Base-by-base conservation (phyloP, 768 basidiomycete genomes). In the Amanita polypyramis region DNA sequence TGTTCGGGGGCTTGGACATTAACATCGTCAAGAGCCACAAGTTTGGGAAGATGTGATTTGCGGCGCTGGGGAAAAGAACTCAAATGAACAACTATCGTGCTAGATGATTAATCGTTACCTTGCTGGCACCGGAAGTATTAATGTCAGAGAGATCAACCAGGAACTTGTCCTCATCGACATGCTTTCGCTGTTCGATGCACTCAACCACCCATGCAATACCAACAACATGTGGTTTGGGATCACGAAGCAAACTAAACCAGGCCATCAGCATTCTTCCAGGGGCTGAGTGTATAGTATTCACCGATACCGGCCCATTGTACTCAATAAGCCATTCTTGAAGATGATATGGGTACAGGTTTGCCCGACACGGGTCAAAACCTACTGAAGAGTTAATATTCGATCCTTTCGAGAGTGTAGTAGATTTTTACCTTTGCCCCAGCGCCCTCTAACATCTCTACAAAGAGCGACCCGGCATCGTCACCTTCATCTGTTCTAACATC, bases 201-300 rank as follows among this genome's bases (percentile, higher is more conserved):
- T 88, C 81, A 2, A 92, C 85, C 4, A 94, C 85, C 91, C 91
- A 93, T 14, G 79, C 83, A 54, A 92, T 87, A 6, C 88, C 85
- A 12, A 95, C 84, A 12, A 90, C 80, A 20, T 67, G 54, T 0
- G 91, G 91, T 57, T 82, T 57, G 61, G 75, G 85, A 34, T 88
- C 81, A 38, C 77, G 68, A 19, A 87, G 65, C 41, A 79, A 58
- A 45, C 85, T 86, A 29, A 11, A 11, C 14, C 21, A 15, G 29
- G 3, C 46, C 2, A 32, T 35, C 23, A 14, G 44, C 38, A 19
- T 50, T 25, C 8, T 5, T n/a, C n/a, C n/a, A n/a, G n/a, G 15
- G 30, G 39, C 36, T 17, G 38, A 43, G 38, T n/a, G 20, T 27
- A 23, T 14, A 5, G 11, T 29, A 62, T 72, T 50, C 48, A 84